phyloP scores from a whole-genome alignment of 805 yeast species.

The Ogataea nakhonphanomensis region DNA sequence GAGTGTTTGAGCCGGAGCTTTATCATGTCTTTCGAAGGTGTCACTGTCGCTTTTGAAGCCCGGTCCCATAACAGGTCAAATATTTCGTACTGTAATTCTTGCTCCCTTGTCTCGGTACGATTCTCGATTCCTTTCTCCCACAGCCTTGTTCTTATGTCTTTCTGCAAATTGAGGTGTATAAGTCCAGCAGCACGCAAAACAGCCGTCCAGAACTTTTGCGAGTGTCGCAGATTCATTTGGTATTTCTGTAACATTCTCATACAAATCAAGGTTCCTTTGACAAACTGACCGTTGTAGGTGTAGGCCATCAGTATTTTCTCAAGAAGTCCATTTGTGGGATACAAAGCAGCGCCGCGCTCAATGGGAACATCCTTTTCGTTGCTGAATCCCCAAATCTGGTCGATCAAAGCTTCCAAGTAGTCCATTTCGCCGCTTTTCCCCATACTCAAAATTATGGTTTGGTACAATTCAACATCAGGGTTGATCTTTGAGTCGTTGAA shows the following conservation, averaged over 20 bases:
- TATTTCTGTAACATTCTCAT: constrained; percentile 24
- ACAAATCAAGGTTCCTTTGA: constrained; percentile 28
- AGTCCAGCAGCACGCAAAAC: constrained; percentile 26
- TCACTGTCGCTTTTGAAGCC: constrained; percentile 12
- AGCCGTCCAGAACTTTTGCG: constrained; percentile 27
- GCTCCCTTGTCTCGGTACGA: constrained; percentile 8
- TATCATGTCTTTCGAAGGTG: constrained; percentile 23
- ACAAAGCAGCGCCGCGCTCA: constrained; percentile 12
- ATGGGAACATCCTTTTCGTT: constrained; percentile 5
- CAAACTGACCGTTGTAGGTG: constrained; percentile 27
- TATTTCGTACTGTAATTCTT: constrained; percentile 19
- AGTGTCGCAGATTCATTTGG: constrained; percentile 17
- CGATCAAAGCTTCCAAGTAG: constrained; percentile 24
- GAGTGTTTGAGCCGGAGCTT: constrained; percentile 22
- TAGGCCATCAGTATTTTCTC: constrained; percentile 30
- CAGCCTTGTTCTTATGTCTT: constrained; percentile 19
- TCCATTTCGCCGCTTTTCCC: constrained; percentile 29
- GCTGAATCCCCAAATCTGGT: constrained; percentile 29
- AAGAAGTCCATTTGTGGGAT: constrained; percentile 28
- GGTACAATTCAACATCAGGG: constrained; percentile 24
- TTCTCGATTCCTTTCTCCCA: constrained; percentile 15
- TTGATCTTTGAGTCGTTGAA: constrained; percentile 17
- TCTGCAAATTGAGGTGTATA: constrained; percentile 19
- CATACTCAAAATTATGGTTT: constrained; percentile 26
- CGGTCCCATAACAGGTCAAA: constrained; percentile 27